phyloP scores from a whole-genome alignment of 169 alveolate genomes.

The Blepharisma undulans region DNA sequence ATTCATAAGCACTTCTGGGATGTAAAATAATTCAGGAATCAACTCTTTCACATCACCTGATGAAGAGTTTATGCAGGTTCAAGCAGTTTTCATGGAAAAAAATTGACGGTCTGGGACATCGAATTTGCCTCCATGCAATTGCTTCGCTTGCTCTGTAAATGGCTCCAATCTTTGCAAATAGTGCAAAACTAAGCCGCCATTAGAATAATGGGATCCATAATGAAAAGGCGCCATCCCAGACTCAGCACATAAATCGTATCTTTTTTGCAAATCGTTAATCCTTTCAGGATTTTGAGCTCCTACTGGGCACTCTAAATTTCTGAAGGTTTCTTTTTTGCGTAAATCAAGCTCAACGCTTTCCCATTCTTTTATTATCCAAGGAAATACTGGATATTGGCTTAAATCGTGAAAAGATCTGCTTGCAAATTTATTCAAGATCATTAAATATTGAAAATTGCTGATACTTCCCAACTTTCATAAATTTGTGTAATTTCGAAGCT shows the following conservation, averaged over 20 bases:
- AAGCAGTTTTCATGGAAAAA: constrained; percentile 46
- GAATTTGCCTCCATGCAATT: constrained; percentile 65
- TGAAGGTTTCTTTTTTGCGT: constrained; percentile 60
- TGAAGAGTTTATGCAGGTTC: constrained; percentile 42
- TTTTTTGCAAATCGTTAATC: neutral
- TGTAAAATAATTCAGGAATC: constrained; percentile 72
- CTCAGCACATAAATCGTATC: neutral
- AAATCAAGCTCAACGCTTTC: neutral
- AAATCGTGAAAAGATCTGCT: constrained; percentile 74
- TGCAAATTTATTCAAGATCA: constrained; percentile 60
- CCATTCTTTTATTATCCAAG: constrained; percentile 61
- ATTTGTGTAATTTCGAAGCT: neutral
- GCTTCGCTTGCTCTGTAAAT: constrained; percentile 59
- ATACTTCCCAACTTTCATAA: constrained; percentile 69
- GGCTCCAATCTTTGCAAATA: constrained; percentile 69
- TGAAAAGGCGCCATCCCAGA: constrained; percentile 20
- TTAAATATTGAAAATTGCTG: constrained; percentile 65
- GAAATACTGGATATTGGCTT: constrained; percentile 74
- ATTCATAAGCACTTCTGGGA: constrained; percentile 70
- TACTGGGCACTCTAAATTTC: constrained; percentile 89
- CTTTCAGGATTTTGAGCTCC: constrained; percentile 82
- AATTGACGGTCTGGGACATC: constrained; percentile 77
- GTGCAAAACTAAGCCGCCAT: constrained; percentile 18
- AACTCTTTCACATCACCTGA: constrained; percentile 66
- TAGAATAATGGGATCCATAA: constrained; percentile 39